phyloP scores from a whole-genome alignment of 2,329 filamentous ascomycete species.

The Cladosporium sp. region DNA sequence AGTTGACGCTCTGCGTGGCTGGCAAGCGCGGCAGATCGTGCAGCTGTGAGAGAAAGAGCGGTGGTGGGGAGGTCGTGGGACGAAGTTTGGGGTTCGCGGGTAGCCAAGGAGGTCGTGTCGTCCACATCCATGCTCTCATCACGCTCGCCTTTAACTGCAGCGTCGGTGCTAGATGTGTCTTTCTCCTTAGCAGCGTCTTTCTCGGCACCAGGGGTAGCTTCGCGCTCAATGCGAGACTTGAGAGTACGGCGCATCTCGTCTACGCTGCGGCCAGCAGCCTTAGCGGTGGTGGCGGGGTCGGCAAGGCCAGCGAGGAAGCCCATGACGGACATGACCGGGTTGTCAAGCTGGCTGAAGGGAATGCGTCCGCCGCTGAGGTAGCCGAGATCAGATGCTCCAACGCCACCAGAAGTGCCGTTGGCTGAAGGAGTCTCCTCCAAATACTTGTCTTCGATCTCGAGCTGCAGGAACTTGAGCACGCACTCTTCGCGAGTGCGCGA shows the following conservation, averaged over 20 bases:
- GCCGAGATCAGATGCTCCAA: conserved; percentile 46
- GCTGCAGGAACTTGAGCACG: conserved; percentile 88
- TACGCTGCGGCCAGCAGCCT: conserved; percentile 80
- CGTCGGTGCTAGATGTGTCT: conserved; percentile 36
- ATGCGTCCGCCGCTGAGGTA: conserved; percentile 67
- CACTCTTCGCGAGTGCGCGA: conserved; percentile 92
- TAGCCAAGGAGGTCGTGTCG: conserved; percentile 45
- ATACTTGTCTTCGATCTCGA: conserved; percentile 95
- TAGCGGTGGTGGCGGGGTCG: conserved; percentile 83
- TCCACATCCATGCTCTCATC: conserved; percentile 52
- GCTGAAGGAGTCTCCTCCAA: conserved; percentile 57
- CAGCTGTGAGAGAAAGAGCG: conserved; percentile 78
- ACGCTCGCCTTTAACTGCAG: conserved; percentile 47
- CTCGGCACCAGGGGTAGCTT: conserved; percentile 41
- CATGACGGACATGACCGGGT: conserved; percentile 93
- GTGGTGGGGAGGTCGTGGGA: conserved; percentile 55
- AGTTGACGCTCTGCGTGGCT: conserved; percentile 97
- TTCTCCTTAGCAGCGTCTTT: conserved; percentile 38
- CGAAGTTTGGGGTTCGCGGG: conserved; percentile 37
- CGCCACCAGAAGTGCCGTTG: conserved; percentile 44
- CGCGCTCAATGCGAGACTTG: conserved; percentile 68
- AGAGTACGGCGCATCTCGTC: conserved; percentile 78
- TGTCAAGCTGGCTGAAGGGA: conserved; percentile 87
- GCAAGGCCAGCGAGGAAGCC: conserved; percentile 88
- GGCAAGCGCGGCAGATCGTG: conserved; percentile 77